Conservation (phyloP, 1,139 yeast genomes). For the Yamadazyma spencermartinsiae region DNA sequence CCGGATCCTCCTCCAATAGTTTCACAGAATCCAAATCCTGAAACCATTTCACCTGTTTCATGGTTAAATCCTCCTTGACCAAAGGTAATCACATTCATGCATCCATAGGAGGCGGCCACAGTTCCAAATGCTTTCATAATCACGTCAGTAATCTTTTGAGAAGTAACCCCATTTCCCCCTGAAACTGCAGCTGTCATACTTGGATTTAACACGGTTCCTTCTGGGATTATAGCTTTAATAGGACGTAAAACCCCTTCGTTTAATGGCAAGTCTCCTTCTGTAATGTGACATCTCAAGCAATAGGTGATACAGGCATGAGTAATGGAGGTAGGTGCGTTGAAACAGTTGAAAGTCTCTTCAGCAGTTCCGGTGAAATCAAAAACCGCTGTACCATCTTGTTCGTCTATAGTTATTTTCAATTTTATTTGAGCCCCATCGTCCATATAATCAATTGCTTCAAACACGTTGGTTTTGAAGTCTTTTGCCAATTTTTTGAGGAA, state of each 20-base stretch:
- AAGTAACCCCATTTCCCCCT: constrained; percentile 50
- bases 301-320: constrained; percentile 45
- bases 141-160: constrained; percentile 57
- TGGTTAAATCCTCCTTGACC: constrained; percentile 41
- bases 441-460: constrained; percentile 53
- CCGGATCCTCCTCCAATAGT: constrained; percentile 51
- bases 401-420: constrained; percentile 43
- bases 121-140: constrained; percentile 66
- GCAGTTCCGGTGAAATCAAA: constrained; percentile 61
- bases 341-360: constrained; percentile 39
- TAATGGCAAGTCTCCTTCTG: constrained; percentile 49
- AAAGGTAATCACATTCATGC: constrained; percentile 43
- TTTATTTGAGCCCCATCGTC: constrained; percentile 62
- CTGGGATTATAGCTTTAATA: constrained; percentile 37
- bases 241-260: constrained; percentile 49
- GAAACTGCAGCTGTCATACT: constrained; percentile 45
- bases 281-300: constrained; percentile 45
- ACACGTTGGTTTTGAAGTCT: constrained; percentile 27
- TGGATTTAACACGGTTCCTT: constrained; percentile 40
- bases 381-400: constrained; percentile 44
- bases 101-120: constrained; percentile 49
- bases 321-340: constrained; percentile 46
- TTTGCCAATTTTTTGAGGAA: constrained; percentile 38
- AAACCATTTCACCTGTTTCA: constrained; percentile 31
- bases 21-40: constrained; percentile 48